Evolutionary conservation across 2,329 filamentous ascomycete genomes (phyloP), one percentile per base, ranked within the genome.

Genomic region (Ceratocystis albifundus): DNA sequence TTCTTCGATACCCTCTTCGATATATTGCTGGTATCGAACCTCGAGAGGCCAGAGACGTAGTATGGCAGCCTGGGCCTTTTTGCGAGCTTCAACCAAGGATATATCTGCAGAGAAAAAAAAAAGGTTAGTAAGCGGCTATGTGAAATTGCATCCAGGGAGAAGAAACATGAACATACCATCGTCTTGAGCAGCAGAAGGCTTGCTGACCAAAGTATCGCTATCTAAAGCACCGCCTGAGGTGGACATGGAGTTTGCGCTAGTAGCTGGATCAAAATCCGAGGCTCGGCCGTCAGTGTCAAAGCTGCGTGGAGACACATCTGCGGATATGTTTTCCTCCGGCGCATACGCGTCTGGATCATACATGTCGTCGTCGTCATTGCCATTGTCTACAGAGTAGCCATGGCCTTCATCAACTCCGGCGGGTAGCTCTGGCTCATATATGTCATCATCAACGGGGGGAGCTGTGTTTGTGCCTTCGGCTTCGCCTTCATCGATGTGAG

Each of bases 11-110:
- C 89, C 88, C 73, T 93, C 88, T 10, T 84, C 80, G 12, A 92
- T 77, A 66, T 93, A 86, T 68, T 89, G 82, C 65, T 87, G 80
- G 72, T 87, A 96, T 22, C 84, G 84, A 67, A 95, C 84, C 62
- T 89, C 88, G 68, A 89, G 74, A 1, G 80, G 79, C 76, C 79
- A 81, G 2, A 92, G 76, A 46, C 83, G 80, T 36, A 89, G 74
- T 48, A 92, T 84, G 3, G 88, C 86, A 28, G 83, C 82, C 71
- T 85, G 82, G 0, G 88, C 88, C 69, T 82, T 79, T 69, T 82
- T 83, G 65, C 78, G 81, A 41, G 77, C 79, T 64, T 80, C 78
- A 3, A 74, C 68, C 36, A 67, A 7, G 36, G 53, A 61, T 10
- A 57, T 25, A 3, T 45, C 66, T 67, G 28, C 1, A n/a, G 17